phyloP scores from a whole-genome alignment of 2,329 filamentous ascomycete species.

The Monosporascus sp. region DNA sequence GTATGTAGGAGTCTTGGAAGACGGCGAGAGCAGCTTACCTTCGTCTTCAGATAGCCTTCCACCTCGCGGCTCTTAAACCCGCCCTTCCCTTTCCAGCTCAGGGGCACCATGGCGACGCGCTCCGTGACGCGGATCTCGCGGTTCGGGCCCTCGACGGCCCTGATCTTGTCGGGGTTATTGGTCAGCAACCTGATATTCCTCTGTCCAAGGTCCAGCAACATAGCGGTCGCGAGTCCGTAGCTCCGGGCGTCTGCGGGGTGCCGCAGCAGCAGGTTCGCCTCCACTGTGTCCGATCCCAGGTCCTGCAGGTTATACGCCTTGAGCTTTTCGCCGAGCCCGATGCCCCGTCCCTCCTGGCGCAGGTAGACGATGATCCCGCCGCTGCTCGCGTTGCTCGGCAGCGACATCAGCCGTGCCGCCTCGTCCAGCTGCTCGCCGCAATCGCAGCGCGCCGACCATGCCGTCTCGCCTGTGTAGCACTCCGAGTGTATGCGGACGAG shows the following conservation, averaged over 20 bases:
- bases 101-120: constrained; percentile 88
- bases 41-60: constrained; percentile 89
- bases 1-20: no score
- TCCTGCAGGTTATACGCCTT: constrained; percentile 99
- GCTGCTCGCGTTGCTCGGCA: constrained; percentile 58
- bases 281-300: constrained; percentile 93
- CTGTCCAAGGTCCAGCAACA: constrained; percentile 81
- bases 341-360: constrained; percentile 91
- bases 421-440: constrained; percentile 98
- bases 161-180: constrained; percentile 96
- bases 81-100: constrained; percentile 83
- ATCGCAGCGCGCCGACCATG: constrained; percentile 96
- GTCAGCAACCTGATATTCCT: constrained; percentile 77
- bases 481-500: constrained; percentile 95
- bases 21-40: constrained; percentile 52
- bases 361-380: constrained; percentile 95
- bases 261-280: constrained; percentile 84
- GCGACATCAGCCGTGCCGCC: constrained; percentile 86
- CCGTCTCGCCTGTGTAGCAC: constrained; percentile 97
- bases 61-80: constrained; percentile 86
- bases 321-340: constrained; percentile 89
- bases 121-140: constrained; percentile 84
- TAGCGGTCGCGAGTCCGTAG: constrained; percentile 94
- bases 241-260: constrained; percentile 93
- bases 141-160: constrained; percentile 87